A percentile compares a stretch with the other conserved stretches of the same genome.
phyloP scores from a whole-genome alignment of 169 alveolate genomes.

The Amoebophrya sp. region DNA sequence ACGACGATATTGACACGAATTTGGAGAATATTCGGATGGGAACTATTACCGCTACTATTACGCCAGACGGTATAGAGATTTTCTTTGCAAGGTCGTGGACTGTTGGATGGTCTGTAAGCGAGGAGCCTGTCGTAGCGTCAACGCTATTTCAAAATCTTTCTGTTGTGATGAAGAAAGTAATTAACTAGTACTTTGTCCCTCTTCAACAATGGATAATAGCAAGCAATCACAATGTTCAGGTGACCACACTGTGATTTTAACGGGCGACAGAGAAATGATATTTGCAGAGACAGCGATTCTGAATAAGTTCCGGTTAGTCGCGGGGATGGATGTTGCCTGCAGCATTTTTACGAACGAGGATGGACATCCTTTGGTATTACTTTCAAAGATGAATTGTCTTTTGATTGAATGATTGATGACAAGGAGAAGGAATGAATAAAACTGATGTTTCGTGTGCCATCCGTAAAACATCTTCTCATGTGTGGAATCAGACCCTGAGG shows the following conservation, averaged over 20 bases:
- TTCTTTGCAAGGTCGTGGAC: no score
- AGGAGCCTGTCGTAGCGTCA: no score
- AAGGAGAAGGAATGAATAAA: no score
- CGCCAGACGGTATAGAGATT: background rate
- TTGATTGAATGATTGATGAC: no score
- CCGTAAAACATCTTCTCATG: background rate
- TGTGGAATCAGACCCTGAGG: background rate
- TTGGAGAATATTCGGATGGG: background rate
- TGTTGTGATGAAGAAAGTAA: no score
- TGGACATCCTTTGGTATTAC: slow-evolving; percentile 6
- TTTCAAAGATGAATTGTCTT: no score
- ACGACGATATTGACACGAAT: slow-evolving; percentile 1
- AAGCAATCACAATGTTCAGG: no score
- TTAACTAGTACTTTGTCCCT: no score
- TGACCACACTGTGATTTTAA: background rate
- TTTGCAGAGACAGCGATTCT: background rate
- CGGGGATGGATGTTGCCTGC: background rate
- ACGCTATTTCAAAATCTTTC: no score
- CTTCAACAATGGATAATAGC: no score
- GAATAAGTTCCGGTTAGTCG: background rate
- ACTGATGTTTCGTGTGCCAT: background rate
- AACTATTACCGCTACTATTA: background rate
- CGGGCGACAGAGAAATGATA: background rate
- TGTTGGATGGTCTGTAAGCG: no score
- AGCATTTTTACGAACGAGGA: background rate